Evolutionary conservation across 345 rosid genomes (phyloP), one percentile per base, ranked within the genome.

Genomic region (Cochlearia excelsa): DNA sequence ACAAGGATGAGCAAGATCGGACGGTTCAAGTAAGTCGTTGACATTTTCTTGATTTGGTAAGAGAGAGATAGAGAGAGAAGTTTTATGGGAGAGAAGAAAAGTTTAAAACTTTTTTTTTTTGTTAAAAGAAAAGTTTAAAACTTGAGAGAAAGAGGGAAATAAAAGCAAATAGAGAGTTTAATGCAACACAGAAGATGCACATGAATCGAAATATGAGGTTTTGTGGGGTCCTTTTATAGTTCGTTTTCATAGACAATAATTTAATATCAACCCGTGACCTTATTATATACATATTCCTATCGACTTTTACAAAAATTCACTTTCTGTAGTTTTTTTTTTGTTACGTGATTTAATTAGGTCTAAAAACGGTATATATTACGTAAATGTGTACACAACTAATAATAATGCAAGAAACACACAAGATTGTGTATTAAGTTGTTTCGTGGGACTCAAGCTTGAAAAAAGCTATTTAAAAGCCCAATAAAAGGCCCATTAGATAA

Each of bases 141-240:
- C 47, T 35, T 6, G 60, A 33, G 65, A 58, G 52, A 5, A 56
- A 55, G 72, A 52, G 61, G 55, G 66, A 68, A 60, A 26, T 16
- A 16, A 9, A 61, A 53, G 55, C 50, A 68, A 61, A 54, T 61
- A 53, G 73, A 51, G 61, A 27, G 54, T 61, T 69, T 39, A 68
- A 69, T 69, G 57, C 56, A 62, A 67, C 71, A 49, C 55, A 56
- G 68, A 69, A 54, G 67, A 60, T 37, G 57, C 76, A 77, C 74
- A 67, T 63, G 43, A 66, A 67, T 58, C 73, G 51, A 47, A 62
- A 61, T 54, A 39, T 30, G 52, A 37, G 41, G 47, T 46, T 54
- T 55, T 41, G 40, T 37, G 40, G 40, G 40, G 5, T 5, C 40
- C 35, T 33, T 33, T 68, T 51, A 16, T 16, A 8, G 26, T 33